These are phyloP conservation scores for Violaceomyces palustris DNA, from an alignment of 1,284 basidiomycete genomes.

Conservation along the genomic window DNA sequence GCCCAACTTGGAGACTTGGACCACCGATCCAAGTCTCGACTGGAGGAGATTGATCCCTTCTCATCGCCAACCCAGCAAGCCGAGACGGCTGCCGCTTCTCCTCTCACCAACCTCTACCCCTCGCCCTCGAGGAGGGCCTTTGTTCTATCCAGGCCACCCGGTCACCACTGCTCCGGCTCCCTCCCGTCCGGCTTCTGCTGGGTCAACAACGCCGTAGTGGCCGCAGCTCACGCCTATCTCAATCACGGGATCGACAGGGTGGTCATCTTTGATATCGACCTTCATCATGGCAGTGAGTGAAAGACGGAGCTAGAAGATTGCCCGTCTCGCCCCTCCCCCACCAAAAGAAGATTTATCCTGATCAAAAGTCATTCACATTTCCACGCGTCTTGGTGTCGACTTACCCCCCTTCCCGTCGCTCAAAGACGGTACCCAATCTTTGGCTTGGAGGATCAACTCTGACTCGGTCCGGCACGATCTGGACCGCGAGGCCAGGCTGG, in stretches of 20 bases:
- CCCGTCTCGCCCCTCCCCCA: too few relatives aligned
- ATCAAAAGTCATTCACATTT: too few relatives aligned
- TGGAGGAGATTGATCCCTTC: too few relatives aligned
- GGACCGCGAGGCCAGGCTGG: slow-evolving; percentile 26
- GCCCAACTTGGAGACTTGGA: too few relatives aligned
- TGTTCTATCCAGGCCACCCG: slow-evolving; percentile 49
- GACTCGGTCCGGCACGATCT: slow-evolving; percentile 59
- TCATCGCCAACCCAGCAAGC: background rate
- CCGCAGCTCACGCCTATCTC: slow-evolving; percentile 84
- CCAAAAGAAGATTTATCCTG: too few relatives aligned
- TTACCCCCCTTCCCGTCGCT: background rate
- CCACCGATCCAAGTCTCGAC: too few relatives aligned
- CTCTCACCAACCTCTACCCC: too few relatives aligned
- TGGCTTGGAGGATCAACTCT: slow-evolving; percentile 86
- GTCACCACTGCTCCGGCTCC: slow-evolving; percentile 50
- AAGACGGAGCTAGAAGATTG: background rate
- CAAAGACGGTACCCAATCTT: slow-evolving; percentile 87
- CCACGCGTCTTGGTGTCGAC: background rate
- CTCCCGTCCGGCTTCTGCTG: slow-evolving; percentile 78
- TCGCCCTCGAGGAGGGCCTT: slow-evolving; percentile 40
- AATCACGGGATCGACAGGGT: slow-evolving; percentile 72
- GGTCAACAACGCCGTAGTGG: slow-evolving; percentile 86
- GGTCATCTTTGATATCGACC: slow-evolving; percentile 85
- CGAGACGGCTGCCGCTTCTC: background rate
- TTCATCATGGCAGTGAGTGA: slow-evolving; percentile 64